A percentile compares a stretch with the other conserved stretches of the same genome.
Conservation (phyloP, 495 filamentous ascomycete species). For the Daldinia childiae region DNA sequence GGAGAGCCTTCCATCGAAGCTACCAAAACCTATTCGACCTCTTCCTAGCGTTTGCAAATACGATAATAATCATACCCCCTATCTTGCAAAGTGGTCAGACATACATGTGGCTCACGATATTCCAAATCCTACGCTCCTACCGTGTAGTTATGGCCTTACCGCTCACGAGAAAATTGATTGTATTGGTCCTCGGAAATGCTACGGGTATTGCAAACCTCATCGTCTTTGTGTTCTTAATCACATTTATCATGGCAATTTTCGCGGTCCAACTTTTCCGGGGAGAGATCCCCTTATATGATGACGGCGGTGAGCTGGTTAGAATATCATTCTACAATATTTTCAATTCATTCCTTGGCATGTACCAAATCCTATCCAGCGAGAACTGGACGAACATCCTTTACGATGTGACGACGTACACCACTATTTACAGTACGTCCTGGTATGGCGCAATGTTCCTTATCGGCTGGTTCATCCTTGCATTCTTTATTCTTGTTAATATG, state of each 20-base stretch:
- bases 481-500: slow-evolving; percentile 99
- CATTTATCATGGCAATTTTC: slow-evolving; percentile 92
- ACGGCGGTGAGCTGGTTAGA: slow-evolving; percentile 63
- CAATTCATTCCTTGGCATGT: slow-evolving; percentile 98
- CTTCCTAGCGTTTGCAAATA: slow-evolving; percentile 78
- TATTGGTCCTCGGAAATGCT: slow-evolving; percentile 89
- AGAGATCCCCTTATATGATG: slow-evolving; percentile 71
- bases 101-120: slow-evolving; percentile 91
- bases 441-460: slow-evolving; percentile 93
- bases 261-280: slow-evolving; percentile 93
- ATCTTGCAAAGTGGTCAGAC: slow-evolving; percentile 78
- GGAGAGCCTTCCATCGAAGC: slow-evolving; percentile 77
- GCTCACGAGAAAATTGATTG: slow-evolving; percentile 84
- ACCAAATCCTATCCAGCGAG: slow-evolving; percentile 96
- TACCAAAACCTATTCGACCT: slow-evolving; percentile 83
- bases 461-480: slow-evolving; percentile 93
- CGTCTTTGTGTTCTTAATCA: slow-evolving; percentile 94
- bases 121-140: slow-evolving; percentile 93
- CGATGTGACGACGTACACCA: slow-evolving; percentile 75
- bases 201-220: slow-evolving; percentile 93
- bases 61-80: slow-evolving; percentile 83
- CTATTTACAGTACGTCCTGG: slow-evolving; percentile 76
- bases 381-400: slow-evolving; percentile 94
- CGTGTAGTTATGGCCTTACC: slow-evolving; percentile 89
- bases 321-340: slow-evolving; percentile 90